Evolutionary conservation across 2,329 filamentous ascomycete genomes (phyloP), one percentile per base, ranked within the genome.

Genomic region (Clarireedia sp.): DNA sequence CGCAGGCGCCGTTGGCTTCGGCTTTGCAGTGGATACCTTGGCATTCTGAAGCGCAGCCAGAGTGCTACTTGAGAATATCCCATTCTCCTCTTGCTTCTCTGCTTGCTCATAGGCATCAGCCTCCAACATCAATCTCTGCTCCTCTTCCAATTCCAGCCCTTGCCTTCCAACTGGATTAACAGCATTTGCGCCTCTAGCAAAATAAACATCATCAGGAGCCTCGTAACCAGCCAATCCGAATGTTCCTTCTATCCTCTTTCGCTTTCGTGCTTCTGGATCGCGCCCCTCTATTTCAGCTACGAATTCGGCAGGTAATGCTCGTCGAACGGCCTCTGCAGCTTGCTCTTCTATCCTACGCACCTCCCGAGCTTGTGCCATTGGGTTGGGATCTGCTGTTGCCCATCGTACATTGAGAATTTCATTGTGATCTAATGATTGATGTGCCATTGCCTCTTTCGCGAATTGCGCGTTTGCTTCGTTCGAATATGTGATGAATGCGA

Each of bases 361-460:
- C 72, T 99, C 94, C 58, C 95, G 81, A 61, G 95, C 95, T 70
- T 96, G 90, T 2, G 92, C 90, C 76, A 94, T 85, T 0, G 94
- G 94, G 64, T 99, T 99, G 1, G 94, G 94, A 68, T 99, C 94
- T 6, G 90, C 87, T 0, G 94, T 99, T 43, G 94, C 94, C 94
- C 94, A 99, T 60, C 95, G 81, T 48, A 99, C 91, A 70, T 99
- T 99, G 24, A 99, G 75, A 21, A 96, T 85, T 72, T 99, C 94
- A 60, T 83, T 86, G 70, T 97, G 87, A 66, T 99, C 94, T 26
- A 99, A 76, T 0, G 84, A 83, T 73, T 99, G 94, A 68, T 96
- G 90, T 5, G 90, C 89, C 92, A 99, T 97, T 0, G 94, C 89
- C 71, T 96, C 90, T 68, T 92, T 92, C 3, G 90, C 90, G 64